A percentile compares a stretch with the other conserved stretches of the same genome.
Evolutionary conservation across 1,284 basidiomycete genomes (phyloP).

Genomic region (Heliocybe sulcata): DNA sequence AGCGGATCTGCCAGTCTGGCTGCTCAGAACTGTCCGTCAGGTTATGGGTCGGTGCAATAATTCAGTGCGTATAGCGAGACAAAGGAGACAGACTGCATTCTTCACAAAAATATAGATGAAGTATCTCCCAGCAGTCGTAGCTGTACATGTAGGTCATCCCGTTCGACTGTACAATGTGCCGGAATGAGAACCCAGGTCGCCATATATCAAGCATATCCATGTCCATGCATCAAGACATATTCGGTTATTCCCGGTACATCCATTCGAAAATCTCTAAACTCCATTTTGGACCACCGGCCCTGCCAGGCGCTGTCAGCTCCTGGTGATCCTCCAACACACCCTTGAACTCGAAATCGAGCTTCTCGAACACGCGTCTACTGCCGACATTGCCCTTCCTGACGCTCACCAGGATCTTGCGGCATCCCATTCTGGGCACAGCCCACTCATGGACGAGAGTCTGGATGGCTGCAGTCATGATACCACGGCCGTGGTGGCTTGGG

Average conservation of each 20-base stretch:
- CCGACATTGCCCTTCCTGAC: slow-evolving; percentile 45
- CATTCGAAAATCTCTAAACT: not conserved
- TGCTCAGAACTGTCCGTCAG: slow-evolving; percentile 47
- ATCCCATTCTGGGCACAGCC: slow-evolving; percentile 53
- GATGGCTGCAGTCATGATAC: slow-evolving; percentile 61
- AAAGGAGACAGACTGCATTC: no score
- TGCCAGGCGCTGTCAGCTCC: slow-evolving; percentile 21
- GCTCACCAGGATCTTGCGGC: slow-evolving; percentile 34
- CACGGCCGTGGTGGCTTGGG: slow-evolving; percentile 50
- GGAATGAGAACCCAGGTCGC: no score
- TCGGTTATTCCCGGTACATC: slow-evolving; percentile 7
- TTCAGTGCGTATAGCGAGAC: no score
- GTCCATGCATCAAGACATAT: slow-evolving; percentile 9
- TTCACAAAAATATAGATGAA: no score
- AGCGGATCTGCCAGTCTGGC: slow-evolving; percentile 59
- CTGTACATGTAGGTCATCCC: no score
- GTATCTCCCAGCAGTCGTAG: no score
- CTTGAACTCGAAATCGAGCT: slow-evolving; percentile 48
- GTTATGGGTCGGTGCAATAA: slow-evolving; percentile 65
- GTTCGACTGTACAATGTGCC: no score
- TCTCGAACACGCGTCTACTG: slow-evolving; percentile 54
- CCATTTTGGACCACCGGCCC: slow-evolving; percentile 8
- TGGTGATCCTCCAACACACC: slow-evolving; percentile 32
- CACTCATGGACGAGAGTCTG: slow-evolving; percentile 42
- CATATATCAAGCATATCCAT: not conserved